A percentile compares a stretch with the other conserved stretches of the same genome.
These are phyloP conservation scores for Hemileccinum rubropunctum DNA, from an alignment of 768 basidiomycete genomes.

Conservation along the genomic window DNA sequence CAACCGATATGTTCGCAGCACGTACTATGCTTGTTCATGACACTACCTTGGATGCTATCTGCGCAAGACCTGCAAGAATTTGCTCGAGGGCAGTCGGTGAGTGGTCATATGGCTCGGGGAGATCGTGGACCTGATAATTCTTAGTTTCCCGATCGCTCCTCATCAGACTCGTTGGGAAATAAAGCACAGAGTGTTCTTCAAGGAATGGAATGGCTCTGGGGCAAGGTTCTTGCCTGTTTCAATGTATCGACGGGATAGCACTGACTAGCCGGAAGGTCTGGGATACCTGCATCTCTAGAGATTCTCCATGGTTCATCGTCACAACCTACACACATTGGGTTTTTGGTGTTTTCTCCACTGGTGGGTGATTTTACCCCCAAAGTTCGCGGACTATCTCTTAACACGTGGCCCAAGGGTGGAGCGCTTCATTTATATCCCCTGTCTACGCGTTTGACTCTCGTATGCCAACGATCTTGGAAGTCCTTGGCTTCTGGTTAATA, in stretches of 20 bases:
- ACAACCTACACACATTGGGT: slow-evolving; percentile 44
- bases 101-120: neutral
- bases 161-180: slow-evolving; percentile 3
- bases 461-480: slow-evolving; percentile 50
- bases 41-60: slow-evolving; percentile 41
- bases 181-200: slow-evolving; percentile 10
- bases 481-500: slow-evolving; percentile 52
- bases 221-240: slow-evolving; percentile 36
- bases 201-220: slow-evolving; percentile 54
- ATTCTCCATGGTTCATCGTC: slow-evolving; percentile 40
- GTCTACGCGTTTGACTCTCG: slow-evolving; percentile 40
- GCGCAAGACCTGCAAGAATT: slow-evolving; percentile 35
- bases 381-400: neutral
- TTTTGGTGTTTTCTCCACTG: slow-evolving; percentile 41
- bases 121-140: neutral
- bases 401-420: slow-evolving; percentile 43
- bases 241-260: neutral
- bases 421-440: slow-evolving; percentile 47
- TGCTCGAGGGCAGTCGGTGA: slow-evolving; percentile 19
- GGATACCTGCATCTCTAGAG: slow-evolving; percentile 37
- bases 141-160: slow-evolving; percentile 20
- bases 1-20: slow-evolving; percentile 14
- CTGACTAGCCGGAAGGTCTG: slow-evolving; percentile 32
- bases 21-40: slow-evolving; percentile 31
- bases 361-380: slow-evolving; percentile 20